Conservation (phyloP, 768 basidiomycete species). For the Termitomyces sp. region DNA sequence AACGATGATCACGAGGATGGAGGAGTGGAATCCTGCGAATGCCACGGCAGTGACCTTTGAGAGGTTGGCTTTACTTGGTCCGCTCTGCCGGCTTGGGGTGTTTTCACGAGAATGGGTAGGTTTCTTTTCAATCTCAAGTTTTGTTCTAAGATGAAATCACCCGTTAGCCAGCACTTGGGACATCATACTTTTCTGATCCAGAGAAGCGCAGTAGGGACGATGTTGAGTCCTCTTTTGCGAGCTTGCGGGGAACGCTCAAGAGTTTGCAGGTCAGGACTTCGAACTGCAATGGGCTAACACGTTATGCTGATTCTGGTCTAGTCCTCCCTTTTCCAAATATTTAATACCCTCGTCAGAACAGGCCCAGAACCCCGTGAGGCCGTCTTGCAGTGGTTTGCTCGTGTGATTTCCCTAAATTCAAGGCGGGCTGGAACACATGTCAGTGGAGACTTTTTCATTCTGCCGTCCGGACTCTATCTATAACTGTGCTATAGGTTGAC, state of each 20-base stretch:
- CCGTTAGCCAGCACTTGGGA: slow-evolving; percentile 68
- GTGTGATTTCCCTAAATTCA: slow-evolving; percentile 69
- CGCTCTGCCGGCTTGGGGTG: slow-evolving; percentile 77
- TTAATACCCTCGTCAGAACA: slow-evolving; percentile 85
- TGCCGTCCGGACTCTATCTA: not conserved
- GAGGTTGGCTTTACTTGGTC: slow-evolving; percentile 70
- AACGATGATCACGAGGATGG: slow-evolving; percentile 69
- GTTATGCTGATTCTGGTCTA: slow-evolving; percentile 14
- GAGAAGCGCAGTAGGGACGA: slow-evolving; percentile 72
- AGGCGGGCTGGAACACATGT: slow-evolving; percentile 93
- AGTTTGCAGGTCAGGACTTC: slow-evolving; percentile 62
- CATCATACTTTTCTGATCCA: slow-evolving; percentile 83
- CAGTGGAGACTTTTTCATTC: slow-evolving; percentile 7
- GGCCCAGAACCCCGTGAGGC: slow-evolving; percentile 76
- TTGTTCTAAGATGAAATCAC: slow-evolving; percentile 3
- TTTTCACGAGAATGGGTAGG: slow-evolving; percentile 89
- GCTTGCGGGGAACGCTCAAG: slow-evolving; percentile 82
- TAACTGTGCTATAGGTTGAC: slow-evolving; percentile 55
- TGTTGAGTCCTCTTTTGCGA: slow-evolving; percentile 78
- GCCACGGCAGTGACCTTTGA: slow-evolving; percentile 65
- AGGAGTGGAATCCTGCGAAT: slow-evolving; percentile 65
- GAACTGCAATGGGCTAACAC: not conserved
- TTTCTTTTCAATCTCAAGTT: slow-evolving; percentile 9
- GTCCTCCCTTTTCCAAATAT: slow-evolving; percentile 78
- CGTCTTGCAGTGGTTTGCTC: slow-evolving; percentile 78